phyloP scores from a whole-genome alignment of 176 grass and related monocot species.

The Hyparrhenia diplandra region DNA sequence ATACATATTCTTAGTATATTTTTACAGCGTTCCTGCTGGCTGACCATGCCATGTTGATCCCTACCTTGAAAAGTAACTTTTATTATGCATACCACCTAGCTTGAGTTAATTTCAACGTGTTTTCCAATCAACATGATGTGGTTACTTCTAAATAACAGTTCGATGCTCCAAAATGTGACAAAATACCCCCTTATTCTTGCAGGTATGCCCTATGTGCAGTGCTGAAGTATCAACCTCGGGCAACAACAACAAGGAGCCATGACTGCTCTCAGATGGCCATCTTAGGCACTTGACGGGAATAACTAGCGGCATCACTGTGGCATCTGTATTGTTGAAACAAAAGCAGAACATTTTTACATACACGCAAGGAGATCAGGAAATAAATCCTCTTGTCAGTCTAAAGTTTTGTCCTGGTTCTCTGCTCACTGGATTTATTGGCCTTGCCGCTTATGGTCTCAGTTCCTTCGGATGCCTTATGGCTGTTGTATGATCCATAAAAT shows the following conservation, averaged over 20 bases:
- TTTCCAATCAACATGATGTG: neutral
- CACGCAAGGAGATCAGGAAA: constrained; percentile 11
- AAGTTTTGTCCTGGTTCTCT: neutral
- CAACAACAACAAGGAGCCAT: constrained; percentile 46
- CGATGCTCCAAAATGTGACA: constrained; percentile 1
- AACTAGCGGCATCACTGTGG: constrained; percentile 13
- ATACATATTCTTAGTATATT: neutral
- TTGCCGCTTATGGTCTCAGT: constrained; percentile 20
- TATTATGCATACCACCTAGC: neutral
- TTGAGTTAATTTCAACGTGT: neutral
- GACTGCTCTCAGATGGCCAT: constrained; percentile 16
- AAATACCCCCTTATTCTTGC: constrained; percentile 17
- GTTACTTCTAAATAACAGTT: neutral
- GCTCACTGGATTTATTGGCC: constrained; percentile 5
- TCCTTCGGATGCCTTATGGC: constrained; percentile 13
- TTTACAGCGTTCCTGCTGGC: neutral
- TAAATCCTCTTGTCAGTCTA: neutral
- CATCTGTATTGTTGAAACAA: constrained; percentile 12
- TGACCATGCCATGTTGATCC: neutral
- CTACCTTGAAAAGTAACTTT: constrained; percentile 3
- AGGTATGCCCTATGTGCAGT: constrained; percentile 88
- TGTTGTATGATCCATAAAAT: constrained; percentile 29
- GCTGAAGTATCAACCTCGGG: constrained; percentile 80
- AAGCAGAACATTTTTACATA: neutral
- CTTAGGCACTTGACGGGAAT: constrained; percentile 12